phyloP scores from a whole-genome alignment of 192 early-diverging fungal species.

The Coemansia sp. region DNA sequence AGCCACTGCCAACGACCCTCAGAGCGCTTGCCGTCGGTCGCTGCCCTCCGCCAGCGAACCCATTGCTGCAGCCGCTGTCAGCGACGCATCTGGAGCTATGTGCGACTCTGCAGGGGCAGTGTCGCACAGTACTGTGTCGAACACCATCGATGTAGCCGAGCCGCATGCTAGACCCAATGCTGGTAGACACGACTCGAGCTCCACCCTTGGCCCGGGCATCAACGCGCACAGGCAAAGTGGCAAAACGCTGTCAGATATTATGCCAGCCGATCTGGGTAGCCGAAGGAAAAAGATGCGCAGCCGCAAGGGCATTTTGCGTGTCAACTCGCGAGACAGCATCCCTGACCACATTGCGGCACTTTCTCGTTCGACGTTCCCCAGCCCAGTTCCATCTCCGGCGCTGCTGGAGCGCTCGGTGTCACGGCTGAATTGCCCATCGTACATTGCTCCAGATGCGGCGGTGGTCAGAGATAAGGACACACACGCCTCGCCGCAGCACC shows the following conservation, averaged over 20 bases:
- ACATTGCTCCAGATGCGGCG: neutral
- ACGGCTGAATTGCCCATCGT: conserved; percentile 14
- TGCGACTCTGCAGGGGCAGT: neutral
- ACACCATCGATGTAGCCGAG: conserved; percentile 8
- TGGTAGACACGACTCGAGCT: conserved; percentile 4
- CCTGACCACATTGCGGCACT: conserved; percentile 49
- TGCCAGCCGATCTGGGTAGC: conserved; percentile 2
- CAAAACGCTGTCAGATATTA: conserved; percentile 3
- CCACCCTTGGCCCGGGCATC: neutral
- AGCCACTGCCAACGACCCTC: conserved; percentile 2
- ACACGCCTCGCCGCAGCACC: conserved; percentile 13
- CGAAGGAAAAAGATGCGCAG: conserved; percentile 25
- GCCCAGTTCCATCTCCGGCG: conserved; percentile 31
- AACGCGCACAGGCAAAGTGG: neutral
- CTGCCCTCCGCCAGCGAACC: conserved; percentile 18
- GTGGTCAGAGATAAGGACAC: conserved; percentile 17
- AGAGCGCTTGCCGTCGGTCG: conserved; percentile 21
- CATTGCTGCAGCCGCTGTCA: neutral
- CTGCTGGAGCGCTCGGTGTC: conserved; percentile 31
- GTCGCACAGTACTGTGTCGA: conserved; percentile 10
- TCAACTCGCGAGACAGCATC: conserved; percentile 44
- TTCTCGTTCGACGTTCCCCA: conserved; percentile 50
- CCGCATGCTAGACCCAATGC: conserved; percentile 7
- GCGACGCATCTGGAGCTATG: conserved; percentile 12
- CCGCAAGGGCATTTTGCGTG: conserved; percentile 33